Evolutionary conservation across 805 yeast genomes (phyloP), one percentile per base, ranked within the genome.

Genomic region (Brettanomyces anomalus): DNA sequence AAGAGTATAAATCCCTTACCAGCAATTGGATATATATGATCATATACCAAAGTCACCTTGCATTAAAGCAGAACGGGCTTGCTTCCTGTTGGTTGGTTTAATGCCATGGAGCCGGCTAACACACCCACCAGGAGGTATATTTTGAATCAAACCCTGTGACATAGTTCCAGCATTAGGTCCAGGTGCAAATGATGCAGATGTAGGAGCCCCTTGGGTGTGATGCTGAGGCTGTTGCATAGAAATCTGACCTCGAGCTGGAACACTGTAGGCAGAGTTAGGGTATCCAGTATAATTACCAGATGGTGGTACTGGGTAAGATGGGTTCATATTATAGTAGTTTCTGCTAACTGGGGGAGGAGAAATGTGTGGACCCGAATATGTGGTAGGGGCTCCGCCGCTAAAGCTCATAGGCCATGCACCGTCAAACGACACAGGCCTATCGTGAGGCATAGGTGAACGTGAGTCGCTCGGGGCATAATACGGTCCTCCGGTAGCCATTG

Each of bases 11-110:
- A n/a, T n/a, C n/a, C n/a, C n/a, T n/a, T n/a, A n/a, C n/a, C n/a
- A n/a, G n/a, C n/a, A n/a, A n/a, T n/a, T n/a, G n/a, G n/a, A n/a
- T n/a, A n/a, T n/a, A n/a, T 8, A 13, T 7, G 11, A 24, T 47
- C 61, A 81, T 32, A 83, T 80, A 37, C 90, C 90, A 62, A 81
- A 83, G 43, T 71, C 71, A 26, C 83, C 84, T 44, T 74, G 77
- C 53, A 75, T 73, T 39, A 83, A 69, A 2, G 85, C 85, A 41
- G 77, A 72, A 51, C 87, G 70, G 37, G 83, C 66, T 42, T 71
- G 68, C 35, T 76, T 80, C 52, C 79, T 77, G 50, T 75, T 75
- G 19, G 57, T 54, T 11, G 55, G 50, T 21, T 53, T 56, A 7
- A 64, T 65, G 18, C 72, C 73, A 49, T 72, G 77, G 6, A 71